phyloP scores from a whole-genome alignment of 768 basidiomycete genomes.

The Russula vinacea region DNA sequence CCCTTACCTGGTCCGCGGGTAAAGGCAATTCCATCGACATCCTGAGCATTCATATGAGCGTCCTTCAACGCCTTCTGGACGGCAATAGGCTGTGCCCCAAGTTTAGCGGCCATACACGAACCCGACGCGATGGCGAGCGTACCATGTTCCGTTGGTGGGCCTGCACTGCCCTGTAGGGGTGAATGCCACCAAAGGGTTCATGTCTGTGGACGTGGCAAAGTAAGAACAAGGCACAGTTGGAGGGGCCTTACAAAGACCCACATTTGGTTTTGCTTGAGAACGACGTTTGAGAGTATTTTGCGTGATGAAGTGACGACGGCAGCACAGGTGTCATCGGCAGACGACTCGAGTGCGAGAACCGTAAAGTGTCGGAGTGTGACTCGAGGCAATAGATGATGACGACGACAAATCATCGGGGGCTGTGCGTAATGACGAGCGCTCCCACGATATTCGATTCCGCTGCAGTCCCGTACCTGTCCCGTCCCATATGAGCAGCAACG shows the following conservation, averaged over 20 bases:
- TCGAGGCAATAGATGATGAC: neutral
- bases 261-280: slow-evolving; percentile 76
- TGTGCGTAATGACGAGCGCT: neutral
- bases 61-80: slow-evolving; percentile 65
- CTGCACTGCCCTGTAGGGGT: slow-evolving; percentile 71
- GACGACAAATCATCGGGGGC: neutral
- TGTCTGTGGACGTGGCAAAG: slow-evolving; percentile 43
- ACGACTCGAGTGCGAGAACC: slow-evolving; percentile 77
- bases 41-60: slow-evolving; percentile 53
- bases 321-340: slow-evolving; percentile 92
- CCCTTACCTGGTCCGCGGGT: slow-evolving; percentile 78
- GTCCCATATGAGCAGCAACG: slow-evolving; percentile 25
- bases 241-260: slow-evolving; percentile 34
- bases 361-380: slow-evolving; percentile 42
- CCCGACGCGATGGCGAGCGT: slow-evolving; percentile 19
- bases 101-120: slow-evolving; percentile 1
- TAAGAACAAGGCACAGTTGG: slow-evolving; percentile 1
- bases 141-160: slow-evolving; percentile 82
- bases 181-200: slow-evolving; percentile 65
- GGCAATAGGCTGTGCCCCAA: slow-evolving; percentile 58
- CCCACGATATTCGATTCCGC: neutral
- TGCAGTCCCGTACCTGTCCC: too few species aligned
- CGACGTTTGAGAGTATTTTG: slow-evolving; percentile 76
- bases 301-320: slow-evolving; percentile 75
- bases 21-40: slow-evolving; percentile 86